Percentiles rank a stretch among this genome's conserved stretches.
Evolutionary conservation across 2,329 filamentous ascomycete species (phyloP).

Genomic region (Hirsutella thompsonii): DNA sequence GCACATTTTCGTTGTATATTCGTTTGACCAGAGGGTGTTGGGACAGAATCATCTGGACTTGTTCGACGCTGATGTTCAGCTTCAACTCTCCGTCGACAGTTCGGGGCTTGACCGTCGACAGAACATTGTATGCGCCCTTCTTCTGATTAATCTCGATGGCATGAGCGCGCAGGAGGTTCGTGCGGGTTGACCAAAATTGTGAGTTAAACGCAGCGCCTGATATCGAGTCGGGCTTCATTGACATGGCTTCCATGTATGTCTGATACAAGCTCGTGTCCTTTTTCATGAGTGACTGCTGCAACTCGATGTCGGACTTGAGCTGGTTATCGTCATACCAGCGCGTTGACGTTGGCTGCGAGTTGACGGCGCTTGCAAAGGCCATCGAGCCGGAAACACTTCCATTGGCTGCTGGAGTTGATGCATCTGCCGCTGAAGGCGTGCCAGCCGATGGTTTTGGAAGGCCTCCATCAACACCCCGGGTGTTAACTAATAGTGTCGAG

Average conservation of each 20-base stretch:
- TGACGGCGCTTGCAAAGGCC: constrained; percentile 62
- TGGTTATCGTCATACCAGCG: constrained; percentile 71
- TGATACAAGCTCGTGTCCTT: constrained; percentile 62
- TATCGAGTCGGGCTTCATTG: constrained; percentile 74
- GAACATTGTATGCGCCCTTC: constrained; percentile 83
- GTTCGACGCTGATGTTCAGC: constrained; percentile 78
- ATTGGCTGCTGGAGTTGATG: constrained; percentile 14
- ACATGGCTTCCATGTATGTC: constrained; percentile 76
- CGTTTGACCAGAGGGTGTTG: constrained; percentile 85
- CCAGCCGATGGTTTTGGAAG: constrained; percentile 33
- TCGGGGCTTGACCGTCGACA: constrained; percentile 71
- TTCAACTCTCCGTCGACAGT: constrained; percentile 44
- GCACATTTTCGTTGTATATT: constrained; percentile 89
- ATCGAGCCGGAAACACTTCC: constrained; percentile 52
- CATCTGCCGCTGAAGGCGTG: constrained; percentile 10
- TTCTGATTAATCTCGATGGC: constrained; percentile 81
- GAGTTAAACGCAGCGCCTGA: constrained; percentile 69
- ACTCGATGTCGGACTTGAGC: constrained; percentile 62
- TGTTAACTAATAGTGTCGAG: constrained; percentile 60
- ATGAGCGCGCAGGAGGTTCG: constrained; percentile 76
- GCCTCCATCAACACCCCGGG: constrained; percentile 42
- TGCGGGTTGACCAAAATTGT: constrained; percentile 89
- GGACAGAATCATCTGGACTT: constrained; percentile 83
- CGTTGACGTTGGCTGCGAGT: constrained; percentile 38
- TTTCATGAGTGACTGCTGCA: constrained; percentile 82